Evolutionary conservation across 2,329 filamentous ascomycete genomes (phyloP).

Genomic region (Botrytis tulipae): DNA sequence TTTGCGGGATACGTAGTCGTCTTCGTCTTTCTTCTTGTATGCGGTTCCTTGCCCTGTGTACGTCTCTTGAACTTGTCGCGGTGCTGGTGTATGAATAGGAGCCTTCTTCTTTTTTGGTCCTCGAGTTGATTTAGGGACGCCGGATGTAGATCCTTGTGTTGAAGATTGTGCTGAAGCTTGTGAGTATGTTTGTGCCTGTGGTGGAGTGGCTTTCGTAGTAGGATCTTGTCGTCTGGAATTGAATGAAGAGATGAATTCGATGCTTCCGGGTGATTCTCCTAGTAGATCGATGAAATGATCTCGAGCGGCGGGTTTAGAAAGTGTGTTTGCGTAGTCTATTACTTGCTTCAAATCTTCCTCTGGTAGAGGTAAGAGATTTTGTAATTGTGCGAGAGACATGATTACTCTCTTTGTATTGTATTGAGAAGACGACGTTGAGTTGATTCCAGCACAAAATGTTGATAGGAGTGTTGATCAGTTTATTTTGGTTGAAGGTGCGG

Average conservation of each 20-base stretch:
- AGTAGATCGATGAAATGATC: slow-evolving; percentile 86
- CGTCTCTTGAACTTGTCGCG: slow-evolving; percentile 61
- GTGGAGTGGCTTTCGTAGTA: slow-evolving; percentile 19
- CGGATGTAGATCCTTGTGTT: slow-evolving; percentile 19
- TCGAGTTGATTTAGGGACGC: slow-evolving; percentile 50
- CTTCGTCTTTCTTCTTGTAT: slow-evolving; percentile 70
- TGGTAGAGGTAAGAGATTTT: slow-evolving; percentile 78
- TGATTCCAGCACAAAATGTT: background rate
- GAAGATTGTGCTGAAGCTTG: slow-evolving; percentile 19
- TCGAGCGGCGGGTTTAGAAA: slow-evolving; percentile 74
- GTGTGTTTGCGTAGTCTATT: slow-evolving; percentile 73
- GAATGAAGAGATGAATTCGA: slow-evolving; percentile 71
- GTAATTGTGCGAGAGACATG: slow-evolving; percentile 64
- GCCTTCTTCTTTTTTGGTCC: slow-evolving; percentile 58
- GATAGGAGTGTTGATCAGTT: background rate
- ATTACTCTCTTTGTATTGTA: background rate
- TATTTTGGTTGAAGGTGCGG: background rate
- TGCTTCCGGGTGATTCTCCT: slow-evolving; percentile 74
- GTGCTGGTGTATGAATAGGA: slow-evolving; percentile 60
- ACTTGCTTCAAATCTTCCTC: slow-evolving; percentile 82
- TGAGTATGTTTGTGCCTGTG: slow-evolving; percentile 16
- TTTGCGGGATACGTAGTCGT: slow-evolving; percentile 67
- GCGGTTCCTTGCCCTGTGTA: slow-evolving; percentile 58
- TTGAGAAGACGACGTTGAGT: background rate
- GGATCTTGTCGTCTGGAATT: slow-evolving; percentile 62